A percentile compares a stretch with the other conserved stretches of the same genome.
phyloP scores from a whole-genome alignment of 2,329 filamentous ascomycete genomes.

The Geosmithia putterillii region DNA sequence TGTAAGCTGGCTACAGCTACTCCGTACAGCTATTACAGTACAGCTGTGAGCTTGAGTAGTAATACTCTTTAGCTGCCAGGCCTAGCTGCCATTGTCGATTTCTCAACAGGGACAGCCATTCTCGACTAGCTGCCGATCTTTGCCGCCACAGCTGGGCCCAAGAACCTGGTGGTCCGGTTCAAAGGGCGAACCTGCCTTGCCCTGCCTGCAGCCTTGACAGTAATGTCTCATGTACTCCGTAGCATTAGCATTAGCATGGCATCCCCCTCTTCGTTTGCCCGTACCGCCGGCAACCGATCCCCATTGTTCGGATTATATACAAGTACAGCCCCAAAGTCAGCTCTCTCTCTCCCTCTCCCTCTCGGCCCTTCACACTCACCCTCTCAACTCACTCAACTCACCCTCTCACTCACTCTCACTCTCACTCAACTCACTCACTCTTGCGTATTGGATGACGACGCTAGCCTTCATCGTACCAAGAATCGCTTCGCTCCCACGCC shows the following conservation, averaged over 20 bases:
- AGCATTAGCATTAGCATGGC: neutral
- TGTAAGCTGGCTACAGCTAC: too few species aligned
- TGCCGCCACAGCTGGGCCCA: neutral
- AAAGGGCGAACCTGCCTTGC: neutral
- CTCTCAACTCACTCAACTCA: neutral
- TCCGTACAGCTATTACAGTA: too few species aligned
- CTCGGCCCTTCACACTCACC: neutral
- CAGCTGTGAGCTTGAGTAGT: too few species aligned
- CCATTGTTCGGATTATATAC: neutral
- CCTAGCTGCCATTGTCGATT: neutral
- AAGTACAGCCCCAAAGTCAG: neutral
- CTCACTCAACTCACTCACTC: neutral
- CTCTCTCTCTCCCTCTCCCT: neutral
- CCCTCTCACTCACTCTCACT: too few species aligned
- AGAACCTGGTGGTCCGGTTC: too few species aligned
- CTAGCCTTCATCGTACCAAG: neutral
- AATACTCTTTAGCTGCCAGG: neutral
- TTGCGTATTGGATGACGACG: neutral
- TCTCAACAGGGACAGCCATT: neutral
- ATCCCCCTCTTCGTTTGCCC: too few species aligned
- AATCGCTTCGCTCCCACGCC: neutral
- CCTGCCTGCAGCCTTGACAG: neutral
- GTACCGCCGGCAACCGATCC: neutral
- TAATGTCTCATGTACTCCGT: neutral
- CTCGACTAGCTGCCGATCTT: neutral